Evolutionary conservation across 2,329 filamentous ascomycete genomes (phyloP).

Genomic region (Exophiala alcalophila): DNA sequence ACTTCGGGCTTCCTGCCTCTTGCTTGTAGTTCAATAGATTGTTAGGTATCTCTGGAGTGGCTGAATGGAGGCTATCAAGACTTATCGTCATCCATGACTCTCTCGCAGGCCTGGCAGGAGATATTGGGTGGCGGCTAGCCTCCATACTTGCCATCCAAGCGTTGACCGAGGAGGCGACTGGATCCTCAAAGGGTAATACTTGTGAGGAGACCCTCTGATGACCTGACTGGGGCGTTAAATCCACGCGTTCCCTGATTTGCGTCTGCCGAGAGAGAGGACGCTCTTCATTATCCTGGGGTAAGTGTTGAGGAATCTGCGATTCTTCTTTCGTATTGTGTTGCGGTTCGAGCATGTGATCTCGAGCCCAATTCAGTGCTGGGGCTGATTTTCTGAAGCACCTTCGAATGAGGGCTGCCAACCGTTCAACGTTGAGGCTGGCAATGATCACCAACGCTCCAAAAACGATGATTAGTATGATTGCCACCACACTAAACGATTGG

Average conservation of each 20-base stretch:
- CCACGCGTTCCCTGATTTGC: background rate
- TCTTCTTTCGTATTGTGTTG: background rate
- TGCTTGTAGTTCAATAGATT: background rate
- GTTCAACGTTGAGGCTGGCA: constrained; percentile 10
- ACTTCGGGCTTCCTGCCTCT: too few species aligned
- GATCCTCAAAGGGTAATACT: background rate
- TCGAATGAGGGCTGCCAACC: constrained; percentile 2
- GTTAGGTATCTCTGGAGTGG: background rate
- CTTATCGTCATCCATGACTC: constrained; percentile 4
- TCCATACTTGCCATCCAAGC: background rate
- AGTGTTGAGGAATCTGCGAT: background rate
- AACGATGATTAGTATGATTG: constrained; percentile 20
- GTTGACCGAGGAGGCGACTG: background rate
- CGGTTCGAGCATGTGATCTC: constrained; percentile 18
- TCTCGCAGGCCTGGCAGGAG: background rate
- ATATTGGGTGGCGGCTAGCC: too few species aligned
- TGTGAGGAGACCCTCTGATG: background rate
- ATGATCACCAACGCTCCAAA: constrained; percentile 18
- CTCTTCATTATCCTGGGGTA: background rate
- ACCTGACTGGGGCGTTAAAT: background rate
- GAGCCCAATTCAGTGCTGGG: constrained; percentile 8
- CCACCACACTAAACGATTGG: constrained; percentile 23
- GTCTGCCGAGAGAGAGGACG: background rate
- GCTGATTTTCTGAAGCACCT: constrained; percentile 3
- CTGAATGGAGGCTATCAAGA: background rate